Conservation (phyloP, 2,329 filamentous ascomycete genomes). For the Diplodia mutila region DNA sequence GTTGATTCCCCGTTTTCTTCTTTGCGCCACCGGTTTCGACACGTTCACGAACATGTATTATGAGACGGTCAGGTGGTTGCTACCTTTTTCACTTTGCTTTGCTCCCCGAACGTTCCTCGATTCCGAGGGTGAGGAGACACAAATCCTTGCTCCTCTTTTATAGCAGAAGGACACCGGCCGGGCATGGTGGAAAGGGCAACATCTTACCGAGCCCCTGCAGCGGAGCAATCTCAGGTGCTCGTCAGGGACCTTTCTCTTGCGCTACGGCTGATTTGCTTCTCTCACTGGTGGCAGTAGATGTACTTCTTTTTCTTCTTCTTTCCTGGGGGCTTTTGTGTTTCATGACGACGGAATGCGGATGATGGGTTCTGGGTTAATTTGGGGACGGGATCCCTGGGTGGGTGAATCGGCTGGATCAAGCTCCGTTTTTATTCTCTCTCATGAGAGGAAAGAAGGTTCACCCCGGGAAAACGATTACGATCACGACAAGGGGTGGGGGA, state of each 20-base stretch:
- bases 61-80: conserved; percentile 16
- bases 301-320: background rate
- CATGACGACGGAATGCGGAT: conserved; percentile 14
- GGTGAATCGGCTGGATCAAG: background rate
- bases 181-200: background rate
- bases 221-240: background rate
- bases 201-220: background rate
- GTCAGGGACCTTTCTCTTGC: background rate
- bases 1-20: conserved; percentile 18
- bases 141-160: background rate
- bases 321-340: conserved; percentile 8
- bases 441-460: background rate
- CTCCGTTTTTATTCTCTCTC: background rate
- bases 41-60: conserved; percentile 22
- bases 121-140: background rate
- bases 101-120: background rate
- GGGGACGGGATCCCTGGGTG: background rate
- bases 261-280: background rate
- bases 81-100: conserved; percentile 2
- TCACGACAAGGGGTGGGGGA: background rate
- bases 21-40: background rate
- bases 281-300: conserved; percentile 14
- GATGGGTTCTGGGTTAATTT: conserved; percentile 8
- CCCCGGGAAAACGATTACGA: background rate
- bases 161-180: background rate